phyloP scores from a whole-genome alignment of 257 asterid genomes.

The Nicotiana benthamiana region DNA sequence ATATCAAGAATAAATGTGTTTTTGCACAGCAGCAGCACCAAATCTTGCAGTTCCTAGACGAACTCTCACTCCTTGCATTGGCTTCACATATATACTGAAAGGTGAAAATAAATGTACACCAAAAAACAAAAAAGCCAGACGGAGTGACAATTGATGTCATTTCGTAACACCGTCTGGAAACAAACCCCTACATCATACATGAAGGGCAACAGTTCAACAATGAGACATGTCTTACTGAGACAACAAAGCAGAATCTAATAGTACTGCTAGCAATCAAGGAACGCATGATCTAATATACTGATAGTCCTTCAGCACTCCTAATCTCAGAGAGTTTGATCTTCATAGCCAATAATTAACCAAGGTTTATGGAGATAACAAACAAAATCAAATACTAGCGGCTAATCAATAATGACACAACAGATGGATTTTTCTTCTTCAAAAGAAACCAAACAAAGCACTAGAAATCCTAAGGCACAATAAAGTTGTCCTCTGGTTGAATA shows the following conservation, averaged over 20 bases:
- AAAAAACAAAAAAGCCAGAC: background rate
- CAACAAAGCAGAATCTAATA: background rate
- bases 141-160: background rate
- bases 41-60: background rate
- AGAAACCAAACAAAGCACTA: background rate
- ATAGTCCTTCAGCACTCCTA: background rate
- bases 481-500: background rate
- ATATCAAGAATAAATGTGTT: background rate
- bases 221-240: background rate
- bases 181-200: background rate
- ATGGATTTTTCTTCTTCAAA: background rate
- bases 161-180: background rate
- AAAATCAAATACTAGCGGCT: background rate
- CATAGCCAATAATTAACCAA: background rate
- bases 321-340: background rate
- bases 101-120: background rate
- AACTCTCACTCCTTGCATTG: background rate
- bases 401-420: background rate
- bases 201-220: background rate
- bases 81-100: background rate
- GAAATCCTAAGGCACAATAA: background rate
- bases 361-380: background rate
- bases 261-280: background rate
- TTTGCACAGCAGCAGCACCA: background rate
- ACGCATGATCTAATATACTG: background rate